Percentiles rank a stretch among this genome's conserved stretches.
These are phyloP conservation scores for Penicillium corylophilum DNA, from an alignment of 2,329 filamentous ascomycete genomes.

Conservation along the genomic window DNA sequence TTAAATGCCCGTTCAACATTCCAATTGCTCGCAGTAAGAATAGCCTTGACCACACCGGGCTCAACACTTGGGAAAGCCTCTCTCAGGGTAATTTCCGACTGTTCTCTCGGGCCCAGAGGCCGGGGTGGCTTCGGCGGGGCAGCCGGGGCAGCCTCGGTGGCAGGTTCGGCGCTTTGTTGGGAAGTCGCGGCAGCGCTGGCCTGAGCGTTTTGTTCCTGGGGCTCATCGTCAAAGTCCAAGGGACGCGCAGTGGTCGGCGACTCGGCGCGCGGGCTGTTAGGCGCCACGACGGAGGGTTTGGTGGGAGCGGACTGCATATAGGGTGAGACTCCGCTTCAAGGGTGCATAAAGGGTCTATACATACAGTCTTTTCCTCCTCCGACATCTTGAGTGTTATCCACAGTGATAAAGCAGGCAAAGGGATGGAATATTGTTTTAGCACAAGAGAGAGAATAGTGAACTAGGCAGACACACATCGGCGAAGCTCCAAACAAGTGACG, in stretches of 20 bases:
- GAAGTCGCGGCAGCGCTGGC: constrained; percentile 17
- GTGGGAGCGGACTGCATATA: constrained; percentile 33
- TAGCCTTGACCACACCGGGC: constrained; percentile 75
- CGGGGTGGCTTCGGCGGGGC: constrained; percentile 81
- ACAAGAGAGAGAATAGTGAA: constrained; percentile 11
- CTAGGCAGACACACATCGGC: constrained; percentile 18
- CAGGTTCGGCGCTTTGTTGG: constrained; percentile 25
- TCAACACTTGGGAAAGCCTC: constrained; percentile 93
- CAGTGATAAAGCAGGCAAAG: not conserved
- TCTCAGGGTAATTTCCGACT: constrained; percentile 82
- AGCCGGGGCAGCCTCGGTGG: constrained; percentile 51
- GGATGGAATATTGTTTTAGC: not conserved
- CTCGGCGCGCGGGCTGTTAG: constrained; percentile 44
- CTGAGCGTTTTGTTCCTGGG: constrained; percentile 43
- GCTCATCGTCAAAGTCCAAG: constrained; percentile 59
- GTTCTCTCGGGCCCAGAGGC: constrained; percentile 75
- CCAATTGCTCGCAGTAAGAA: constrained; percentile 80
- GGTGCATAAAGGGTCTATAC: constrained; percentile 13
- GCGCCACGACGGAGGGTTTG: constrained; percentile 31
- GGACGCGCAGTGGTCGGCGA: constrained; percentile 57
- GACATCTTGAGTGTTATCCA: constrained; percentile 27
- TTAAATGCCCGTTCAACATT: constrained; percentile 93
- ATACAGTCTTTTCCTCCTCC: constrained; percentile 39
- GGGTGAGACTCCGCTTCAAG: constrained; percentile 22
- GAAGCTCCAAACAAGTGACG: constrained; percentile 29